Conservation (phyloP, 768 basidiomycete species). For the Ramaria sp. region DNA sequence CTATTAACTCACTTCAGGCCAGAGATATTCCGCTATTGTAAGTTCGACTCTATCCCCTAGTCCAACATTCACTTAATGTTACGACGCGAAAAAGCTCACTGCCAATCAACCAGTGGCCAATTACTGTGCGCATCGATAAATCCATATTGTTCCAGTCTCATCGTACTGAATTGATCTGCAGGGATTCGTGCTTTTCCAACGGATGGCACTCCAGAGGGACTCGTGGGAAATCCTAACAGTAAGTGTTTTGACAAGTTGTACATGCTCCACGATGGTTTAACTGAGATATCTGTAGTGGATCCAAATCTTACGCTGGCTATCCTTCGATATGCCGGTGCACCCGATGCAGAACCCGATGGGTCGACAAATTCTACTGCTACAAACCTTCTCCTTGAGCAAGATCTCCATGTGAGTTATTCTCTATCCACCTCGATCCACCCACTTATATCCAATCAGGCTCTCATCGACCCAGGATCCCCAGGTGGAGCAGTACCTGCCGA, state of each 20-base stretch:
- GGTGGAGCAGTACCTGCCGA: not conserved
- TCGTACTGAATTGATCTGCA: not conserved
- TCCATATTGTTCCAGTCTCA: not conserved
- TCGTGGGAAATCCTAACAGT: constrained; percentile 2
- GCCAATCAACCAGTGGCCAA: constrained; percentile 27
- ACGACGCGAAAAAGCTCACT: constrained; percentile 20
- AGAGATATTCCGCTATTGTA: constrained; percentile 33
- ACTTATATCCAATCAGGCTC: constrained; percentile 11
- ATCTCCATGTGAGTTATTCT: constrained; percentile 15
- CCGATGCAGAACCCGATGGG: constrained; percentile 24
- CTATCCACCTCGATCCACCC: not conserved
- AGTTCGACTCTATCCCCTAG: not conserved
- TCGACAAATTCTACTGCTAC: constrained; percentile 11
- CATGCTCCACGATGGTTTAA: not conserved
- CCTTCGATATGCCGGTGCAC: constrained; percentile 31
- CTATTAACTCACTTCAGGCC: constrained; percentile 29
- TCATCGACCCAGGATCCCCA: not conserved
- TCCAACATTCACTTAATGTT: not conserved
- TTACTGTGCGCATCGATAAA: constrained; percentile 21
- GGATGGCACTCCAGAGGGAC: not conserved
- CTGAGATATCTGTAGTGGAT: not conserved
- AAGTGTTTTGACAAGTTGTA: not conserved
- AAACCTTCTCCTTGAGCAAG: constrained; percentile 22
- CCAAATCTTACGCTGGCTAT: constrained; percentile 29
- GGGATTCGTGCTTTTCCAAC: constrained; percentile 11